Evolutionary conservation across 2,329 filamentous ascomycete species (phyloP), one percentile per base, ranked within the genome.

Genomic region (Microcyclospora tardicrescens): DNA sequence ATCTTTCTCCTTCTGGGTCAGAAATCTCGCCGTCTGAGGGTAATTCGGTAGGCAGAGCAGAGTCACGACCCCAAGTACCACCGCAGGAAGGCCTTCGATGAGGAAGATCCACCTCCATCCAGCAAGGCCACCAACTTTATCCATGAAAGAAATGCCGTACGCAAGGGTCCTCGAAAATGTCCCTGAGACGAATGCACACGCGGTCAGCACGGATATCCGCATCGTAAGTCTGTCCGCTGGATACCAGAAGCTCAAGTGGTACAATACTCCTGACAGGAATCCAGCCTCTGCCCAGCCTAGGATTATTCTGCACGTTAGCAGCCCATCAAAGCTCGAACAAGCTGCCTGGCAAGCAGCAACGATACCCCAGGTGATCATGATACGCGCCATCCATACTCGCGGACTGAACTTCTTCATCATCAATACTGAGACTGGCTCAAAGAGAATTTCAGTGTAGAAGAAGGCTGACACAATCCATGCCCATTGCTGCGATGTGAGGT

Each of bases 41-140:
- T 75, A 79, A 52, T 79, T 75, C 38, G 72, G 61, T 50, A 79
- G 72, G 33, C 62, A 59, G 56, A 51, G 44, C 37, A 37, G 43
- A 19, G 40, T 43, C 10, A 34, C 31, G 50, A 66, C 69, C 32
- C 65, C 66, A 30, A 51, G 45, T 35, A 68, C 44, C 34, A 68
- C 60, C 1, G 42, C 41, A 13, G 42, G 46, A 10, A 44, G 30
- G 27, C 41, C 44, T 46, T 52, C 42, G 12, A 47, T 39, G 29
- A 50, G 43, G 34, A 50, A 47, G 15, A 50, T 35, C 44, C 45
- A 49, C 36, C 51, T 33, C 49, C 47, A 52, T 5, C 46, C 51
- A 3, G 48, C 43, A 6, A 54, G 37, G 3, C 50, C 45, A 2
- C 43, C 43, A 10, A 37, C 57, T 1, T 69, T 69, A 35, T 68